Conservation (phyloP, 2,329 filamentous ascomycete genomes). For the Pezicula neosporulosa region DNA sequence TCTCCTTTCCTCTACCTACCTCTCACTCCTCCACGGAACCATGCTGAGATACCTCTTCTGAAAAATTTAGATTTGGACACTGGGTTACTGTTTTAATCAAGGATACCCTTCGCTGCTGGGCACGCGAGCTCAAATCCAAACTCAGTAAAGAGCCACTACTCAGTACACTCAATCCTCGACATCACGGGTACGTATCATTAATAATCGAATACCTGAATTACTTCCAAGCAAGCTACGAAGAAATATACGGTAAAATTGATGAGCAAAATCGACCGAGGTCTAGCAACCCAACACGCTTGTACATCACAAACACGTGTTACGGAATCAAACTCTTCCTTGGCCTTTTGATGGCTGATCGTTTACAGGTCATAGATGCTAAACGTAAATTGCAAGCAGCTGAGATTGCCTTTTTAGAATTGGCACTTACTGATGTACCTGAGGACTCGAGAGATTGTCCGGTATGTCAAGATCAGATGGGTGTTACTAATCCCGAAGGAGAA, state of each 20-base stretch:
- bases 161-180: slow-evolving; percentile 3
- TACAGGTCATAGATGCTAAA: slow-evolving; percentile 9
- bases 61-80: not conserved
- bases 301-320: slow-evolving; percentile 16
- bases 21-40: not conserved
- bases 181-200: slow-evolving; percentile 5
- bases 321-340: slow-evolving; percentile 18
- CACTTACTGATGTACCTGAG: slow-evolving; percentile 1
- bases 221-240: slow-evolving; percentile 11
- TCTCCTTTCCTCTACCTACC: not conserved
- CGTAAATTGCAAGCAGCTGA: slow-evolving; percentile 1
- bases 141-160: not conserved
- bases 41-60: not conserved
- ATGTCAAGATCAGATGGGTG: slow-evolving; percentile 15
- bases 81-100: slow-evolving; percentile 3
- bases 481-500: slow-evolving; percentile 3
- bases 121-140: not conserved
- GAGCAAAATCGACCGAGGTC: not conserved
- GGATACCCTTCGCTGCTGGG: slow-evolving; percentile 3
- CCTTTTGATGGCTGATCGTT: slow-evolving; percentile 19
- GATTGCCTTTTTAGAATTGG: slow-evolving; percentile 8
- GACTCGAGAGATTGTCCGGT: slow-evolving; percentile 14
- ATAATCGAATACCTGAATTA: slow-evolving; percentile 10
- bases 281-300: not conserved
- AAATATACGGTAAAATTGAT: slow-evolving; percentile 12